A percentile compares a stretch with the other conserved stretches of the same genome.
Evolutionary conservation across 2,329 filamentous ascomycete genomes (phyloP).

Genomic region (Keithomyces neogunnii): DNA sequence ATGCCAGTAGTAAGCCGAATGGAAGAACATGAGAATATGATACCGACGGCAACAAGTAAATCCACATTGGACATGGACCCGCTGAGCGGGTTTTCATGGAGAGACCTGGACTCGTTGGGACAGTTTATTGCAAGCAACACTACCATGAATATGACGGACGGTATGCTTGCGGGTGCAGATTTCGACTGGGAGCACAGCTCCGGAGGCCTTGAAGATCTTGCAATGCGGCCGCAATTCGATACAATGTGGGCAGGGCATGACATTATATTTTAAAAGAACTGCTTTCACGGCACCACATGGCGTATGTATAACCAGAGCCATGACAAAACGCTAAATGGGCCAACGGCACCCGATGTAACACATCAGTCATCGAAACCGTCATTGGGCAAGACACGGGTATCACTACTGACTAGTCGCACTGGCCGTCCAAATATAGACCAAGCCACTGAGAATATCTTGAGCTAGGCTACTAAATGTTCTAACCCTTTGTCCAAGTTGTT

Average conservation of each 20-base stretch:
- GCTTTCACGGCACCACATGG: not conserved
- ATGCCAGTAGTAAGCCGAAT: constrained; percentile 13
- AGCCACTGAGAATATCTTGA: no score
- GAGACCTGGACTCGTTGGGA: constrained; percentile 50
- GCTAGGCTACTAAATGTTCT: no score
- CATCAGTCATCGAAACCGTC: no score
- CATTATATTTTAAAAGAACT: constrained; percentile 11
- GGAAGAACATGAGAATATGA: constrained; percentile 9
- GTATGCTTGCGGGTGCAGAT: constrained; percentile 16
- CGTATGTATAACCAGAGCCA: not conserved
- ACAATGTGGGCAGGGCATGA: constrained; percentile 13
- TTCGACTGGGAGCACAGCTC: constrained; percentile 18
- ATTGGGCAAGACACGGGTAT: no score
- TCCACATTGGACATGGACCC: constrained; percentile 28
- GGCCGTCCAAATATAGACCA: no score
- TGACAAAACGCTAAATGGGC: no score
- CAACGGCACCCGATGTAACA: no score
- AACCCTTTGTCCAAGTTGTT: no score
- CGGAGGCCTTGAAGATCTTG: constrained; percentile 11
- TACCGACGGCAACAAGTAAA: not conserved
- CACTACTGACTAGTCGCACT: no score
- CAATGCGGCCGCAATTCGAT: constrained; percentile 13
- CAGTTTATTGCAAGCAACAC: constrained; percentile 35
- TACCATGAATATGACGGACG: constrained; percentile 14
- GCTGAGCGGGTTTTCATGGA: constrained; percentile 52